Evolutionary conservation across 2,329 filamentous ascomycete species (phyloP), one percentile per base, ranked within the genome.

Genomic region (Aschersonia sp.): DNA sequence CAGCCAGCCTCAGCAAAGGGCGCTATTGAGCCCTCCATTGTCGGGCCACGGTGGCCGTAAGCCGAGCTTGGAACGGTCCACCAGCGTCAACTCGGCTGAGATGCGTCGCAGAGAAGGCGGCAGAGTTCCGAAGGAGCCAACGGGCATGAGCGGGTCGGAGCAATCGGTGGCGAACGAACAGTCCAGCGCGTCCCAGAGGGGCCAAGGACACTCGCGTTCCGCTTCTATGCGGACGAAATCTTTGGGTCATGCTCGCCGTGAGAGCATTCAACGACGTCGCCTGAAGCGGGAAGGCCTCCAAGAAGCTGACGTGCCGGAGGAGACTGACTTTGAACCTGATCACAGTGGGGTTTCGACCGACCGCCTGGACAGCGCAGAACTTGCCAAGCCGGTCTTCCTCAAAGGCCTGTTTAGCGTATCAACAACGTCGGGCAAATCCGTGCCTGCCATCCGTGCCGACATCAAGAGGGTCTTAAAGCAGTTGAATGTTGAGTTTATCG

Each of bases 391-490:
- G 0, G 92, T 97, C 4, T 97, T 85, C 63, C 76, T 98, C 49
- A 98, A 97, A 65, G 92, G 92, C 5, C 73, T 98, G 14, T 97
- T 98, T 68, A 97, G 90, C 58, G 92, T 97, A 47, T 94, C 87
- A 4, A 98, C 92, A 0, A 98, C 92, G 6, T 96, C 88, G 49
- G 92, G 83, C 59, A 94, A 94, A 60, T 87, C 90, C 1, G 78
- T 97, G 9, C 72, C 81, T 1, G 80, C 87, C 50, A 98, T 98
- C 52, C 81, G 90, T 40, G 72, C 80, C 6, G 92, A 98, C 60
- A 86, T 98, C 56, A 94, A 94, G 59, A 78, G 90, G 45, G 92
- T 97, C 3, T 68, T 98, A 46, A 83, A 81, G 55, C 83, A 90
- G 61, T 77, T 97, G 12, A 85, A 86, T 12, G 87, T 97, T n/a